These are phyloP conservation scores for Monilinia laxa DNA, from an alignment of 2,329 filamentous ascomycete species.

Conservation along the genomic window DNA sequence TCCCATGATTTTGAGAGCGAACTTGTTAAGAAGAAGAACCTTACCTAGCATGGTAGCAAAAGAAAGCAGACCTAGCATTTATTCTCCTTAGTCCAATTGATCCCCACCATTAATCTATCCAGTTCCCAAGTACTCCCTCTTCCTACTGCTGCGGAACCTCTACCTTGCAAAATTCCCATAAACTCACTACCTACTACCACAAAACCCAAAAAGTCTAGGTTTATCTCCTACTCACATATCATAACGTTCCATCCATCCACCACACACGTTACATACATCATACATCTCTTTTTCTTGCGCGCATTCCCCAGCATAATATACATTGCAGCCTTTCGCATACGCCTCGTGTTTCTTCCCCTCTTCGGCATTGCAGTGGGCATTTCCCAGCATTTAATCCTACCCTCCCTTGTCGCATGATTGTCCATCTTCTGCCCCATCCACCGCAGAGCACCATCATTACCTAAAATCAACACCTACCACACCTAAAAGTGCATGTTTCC, in stretches of 20 bases:
- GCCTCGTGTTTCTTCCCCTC: slow-evolving; percentile 16
- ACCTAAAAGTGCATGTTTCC: slow-evolving; percentile 31
- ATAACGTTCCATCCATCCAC: slow-evolving; percentile 14
- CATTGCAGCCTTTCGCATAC: slow-evolving; percentile 21
- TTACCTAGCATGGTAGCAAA: slow-evolving; percentile 8
- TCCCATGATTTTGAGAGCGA: neutral
- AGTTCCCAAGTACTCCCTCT: slow-evolving; percentile 16
- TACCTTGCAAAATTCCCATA: slow-evolving; percentile 18
- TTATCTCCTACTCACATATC: slow-evolving; percentile 8
- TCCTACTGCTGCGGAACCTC: slow-evolving; percentile 22
- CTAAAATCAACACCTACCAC: slow-evolving; percentile 10
- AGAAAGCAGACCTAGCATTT: slow-evolving; percentile 12
- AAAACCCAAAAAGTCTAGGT: slow-evolving; percentile 7
- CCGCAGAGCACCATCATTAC: slow-evolving; percentile 6
- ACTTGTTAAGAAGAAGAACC: slow-evolving; percentile 1
- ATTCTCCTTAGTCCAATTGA: slow-evolving; percentile 16
- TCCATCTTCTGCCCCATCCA: slow-evolving; percentile 22
- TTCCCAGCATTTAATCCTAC: slow-evolving; percentile 25
- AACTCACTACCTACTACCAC: slow-evolving; percentile 10
- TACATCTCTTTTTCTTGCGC: slow-evolving; percentile 14
- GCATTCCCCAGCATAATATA: slow-evolving; percentile 19
- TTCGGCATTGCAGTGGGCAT: slow-evolving; percentile 18
- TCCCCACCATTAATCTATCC: slow-evolving; percentile 16
- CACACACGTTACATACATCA: slow-evolving; percentile 13
- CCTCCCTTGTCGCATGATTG: slow-evolving; percentile 21